Evolutionary conservation across 2,329 filamentous ascomycete species (phyloP).

Genomic region (Purpureocillium takamizusanense): DNA sequence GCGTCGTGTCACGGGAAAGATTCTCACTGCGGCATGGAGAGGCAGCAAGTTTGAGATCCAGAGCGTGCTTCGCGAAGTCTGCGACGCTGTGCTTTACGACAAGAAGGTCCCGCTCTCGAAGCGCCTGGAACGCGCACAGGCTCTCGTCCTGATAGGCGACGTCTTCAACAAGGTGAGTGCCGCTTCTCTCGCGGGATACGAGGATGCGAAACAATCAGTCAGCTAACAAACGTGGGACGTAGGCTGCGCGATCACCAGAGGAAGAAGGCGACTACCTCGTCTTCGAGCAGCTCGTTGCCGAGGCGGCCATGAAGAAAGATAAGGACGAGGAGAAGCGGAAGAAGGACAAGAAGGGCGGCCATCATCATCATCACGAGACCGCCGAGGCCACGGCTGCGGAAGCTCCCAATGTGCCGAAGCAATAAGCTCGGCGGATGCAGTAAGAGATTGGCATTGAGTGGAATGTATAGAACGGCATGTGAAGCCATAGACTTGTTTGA

Average conservation of each 20-base stretch:
- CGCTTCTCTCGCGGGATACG: neutral
- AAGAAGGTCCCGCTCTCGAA: constrained; percentile 74
- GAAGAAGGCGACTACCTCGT: constrained; percentile 99
- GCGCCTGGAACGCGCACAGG: constrained; percentile 83
- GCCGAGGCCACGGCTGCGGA: constrained; percentile 16
- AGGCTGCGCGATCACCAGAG: constrained; percentile 84
- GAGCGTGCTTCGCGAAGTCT: constrained; percentile 88
- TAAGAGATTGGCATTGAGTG: neutral
- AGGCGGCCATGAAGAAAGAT: constrained; percentile 92
- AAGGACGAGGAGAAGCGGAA: constrained; percentile 65
- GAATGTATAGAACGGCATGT: neutral
- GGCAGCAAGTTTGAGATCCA: constrained; percentile 98
- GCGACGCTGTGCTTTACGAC: constrained; percentile 74
- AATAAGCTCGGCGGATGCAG: neutral
- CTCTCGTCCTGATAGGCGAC: constrained; percentile 78
- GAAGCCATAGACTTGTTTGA: neutral
- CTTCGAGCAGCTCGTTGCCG: constrained; percentile 95
- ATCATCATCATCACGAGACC: constrained; percentile 23
- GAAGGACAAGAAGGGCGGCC: constrained; percentile 40
- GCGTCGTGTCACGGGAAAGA: constrained; percentile 93
- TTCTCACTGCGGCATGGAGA: constrained; percentile 90
- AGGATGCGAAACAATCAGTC: too few relatives aligned
- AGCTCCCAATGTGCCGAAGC: constrained; percentile 14
- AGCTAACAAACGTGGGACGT: neutral
- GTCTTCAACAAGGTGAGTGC: constrained; percentile 72